Conservation (phyloP, 2,329 filamentous ascomycete genomes). For the Fusarium pseudonygamai region DNA sequence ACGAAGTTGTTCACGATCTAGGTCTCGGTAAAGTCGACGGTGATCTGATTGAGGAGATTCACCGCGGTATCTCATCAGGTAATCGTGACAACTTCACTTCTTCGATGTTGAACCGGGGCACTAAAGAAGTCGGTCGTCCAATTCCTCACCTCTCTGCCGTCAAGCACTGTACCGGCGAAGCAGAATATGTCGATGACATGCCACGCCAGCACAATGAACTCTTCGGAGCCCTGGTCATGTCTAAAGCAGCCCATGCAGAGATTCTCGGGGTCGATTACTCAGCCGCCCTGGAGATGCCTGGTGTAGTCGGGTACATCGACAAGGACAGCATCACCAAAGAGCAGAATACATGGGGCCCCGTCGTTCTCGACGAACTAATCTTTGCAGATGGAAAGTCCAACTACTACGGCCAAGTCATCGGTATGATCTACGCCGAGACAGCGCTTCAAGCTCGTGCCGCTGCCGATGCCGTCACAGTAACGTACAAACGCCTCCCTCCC, state of each 20-base stretch:
- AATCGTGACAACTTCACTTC: neutral
- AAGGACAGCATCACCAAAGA: neutral
- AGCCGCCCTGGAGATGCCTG: neutral
- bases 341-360: neutral
- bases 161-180: neutral
- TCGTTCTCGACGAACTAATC: neutral
- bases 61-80: neutral
- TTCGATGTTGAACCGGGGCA: neutral
- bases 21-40: neutral
- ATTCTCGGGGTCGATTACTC: neutral
- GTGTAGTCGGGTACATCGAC: neutral
- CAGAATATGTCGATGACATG: neutral
- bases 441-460: neutral
- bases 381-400: neutral
- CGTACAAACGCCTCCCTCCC: neutral
- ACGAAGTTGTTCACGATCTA: neutral
- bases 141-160: neutral
- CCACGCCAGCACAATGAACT: neutral
- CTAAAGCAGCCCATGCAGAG: neutral
- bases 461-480: neutral
- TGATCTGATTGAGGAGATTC: neutral
- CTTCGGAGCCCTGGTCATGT: neutral
- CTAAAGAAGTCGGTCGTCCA: neutral
- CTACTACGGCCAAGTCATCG: neutral
- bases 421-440: constrained; percentile 1